Evolutionary conservation across 2,329 filamentous ascomycete species (phyloP), one percentile per base, ranked within the genome.

Genomic region (Plenodomus biglobosus): DNA sequence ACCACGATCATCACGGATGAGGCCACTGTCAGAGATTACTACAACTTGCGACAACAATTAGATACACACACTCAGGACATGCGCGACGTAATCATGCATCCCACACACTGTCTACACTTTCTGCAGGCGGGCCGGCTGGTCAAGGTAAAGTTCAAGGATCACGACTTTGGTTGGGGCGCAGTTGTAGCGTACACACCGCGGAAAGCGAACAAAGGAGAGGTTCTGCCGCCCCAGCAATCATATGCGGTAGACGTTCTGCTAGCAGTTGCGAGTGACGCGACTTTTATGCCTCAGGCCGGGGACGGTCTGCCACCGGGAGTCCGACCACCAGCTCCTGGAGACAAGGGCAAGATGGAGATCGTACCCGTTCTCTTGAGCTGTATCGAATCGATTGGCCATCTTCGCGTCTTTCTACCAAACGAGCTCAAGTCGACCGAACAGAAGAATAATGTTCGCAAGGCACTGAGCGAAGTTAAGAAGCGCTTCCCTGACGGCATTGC

Each of bases 111-210:
- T 62, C 71, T 92, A 30, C 85, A 87, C 40, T 99, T 90, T 70
- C 77, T 99, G 66, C 88, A 95, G 62, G 81, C 86, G 11, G 94
- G 94, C n/a, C 87, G 94, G 10, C 74, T 97, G 32, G 85, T 99
- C 24, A 86, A 88, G 56, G 86, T 99, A 64, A 92, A 91, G 70
- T 85, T 92, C 67, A 80, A 78, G 51, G 85, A 87, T 20, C 75
- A 84, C 53, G 91, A 97, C 70, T 99, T 95, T 71, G 92, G 92
- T 46, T 99, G 94, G 94, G 94, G 94, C 44, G 87, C 91, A 1
- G 84, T 97, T 17, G 83, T 95, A 39, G 87, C 90, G 62, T 87
- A 85, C 61, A 81, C 80, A 0, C 75, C 80, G 42, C 85, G 90
- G 45, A 85, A 83, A 61, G 76, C 81, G 1, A 79, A 80, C 16